A percentile compares a stretch with the other conserved stretches of the same genome.
Evolutionary conservation across 352 stramenopile genomes (phyloP).

Genomic region (Pythium insidiosum): DNA sequence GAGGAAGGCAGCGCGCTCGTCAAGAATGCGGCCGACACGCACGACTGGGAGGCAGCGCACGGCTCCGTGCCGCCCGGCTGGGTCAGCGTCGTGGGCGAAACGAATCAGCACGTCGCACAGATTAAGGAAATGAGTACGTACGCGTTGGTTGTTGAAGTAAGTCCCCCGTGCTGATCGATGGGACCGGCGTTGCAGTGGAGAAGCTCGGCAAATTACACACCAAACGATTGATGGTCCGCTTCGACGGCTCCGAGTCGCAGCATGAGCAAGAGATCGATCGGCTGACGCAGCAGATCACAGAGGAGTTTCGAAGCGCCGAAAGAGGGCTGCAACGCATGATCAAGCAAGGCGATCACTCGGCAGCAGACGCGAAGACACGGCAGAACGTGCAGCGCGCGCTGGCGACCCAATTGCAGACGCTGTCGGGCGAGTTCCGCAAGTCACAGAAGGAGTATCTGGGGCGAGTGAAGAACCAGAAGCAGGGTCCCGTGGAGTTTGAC

Average conservation of each 20-base stretch:
- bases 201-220: constrained; percentile 80
- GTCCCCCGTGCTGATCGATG: too few species aligned
- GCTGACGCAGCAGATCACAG: constrained; percentile 73
- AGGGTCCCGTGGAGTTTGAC: constrained; percentile 88
- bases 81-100: constrained; percentile 74
- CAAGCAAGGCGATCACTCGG: constrained; percentile 61
- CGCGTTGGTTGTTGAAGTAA: not conserved
- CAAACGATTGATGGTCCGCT: constrained; percentile 82
- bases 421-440: constrained; percentile 95
- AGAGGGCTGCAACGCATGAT: constrained; percentile 68
- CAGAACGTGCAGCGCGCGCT: constrained; percentile 86
- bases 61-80: constrained; percentile 46
- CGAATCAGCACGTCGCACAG: constrained; percentile 71
- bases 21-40: constrained; percentile 28
- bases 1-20: constrained; percentile 69
- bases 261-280: constrained; percentile 82
- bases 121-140: constrained; percentile 79
- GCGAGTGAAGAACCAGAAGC: constrained; percentile 96
- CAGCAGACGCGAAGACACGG: constrained; percentile 73
- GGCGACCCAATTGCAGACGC: constrained; percentile 95
- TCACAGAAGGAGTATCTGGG: constrained; percentile 98
- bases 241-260: constrained; percentile 79
- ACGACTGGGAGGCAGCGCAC: constrained; percentile 26
- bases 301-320: constrained; percentile 76
- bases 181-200: constrained; percentile 39